Conservation (phyloP, 257 asterid species). For the Scutellaria baicalensis region DNA sequence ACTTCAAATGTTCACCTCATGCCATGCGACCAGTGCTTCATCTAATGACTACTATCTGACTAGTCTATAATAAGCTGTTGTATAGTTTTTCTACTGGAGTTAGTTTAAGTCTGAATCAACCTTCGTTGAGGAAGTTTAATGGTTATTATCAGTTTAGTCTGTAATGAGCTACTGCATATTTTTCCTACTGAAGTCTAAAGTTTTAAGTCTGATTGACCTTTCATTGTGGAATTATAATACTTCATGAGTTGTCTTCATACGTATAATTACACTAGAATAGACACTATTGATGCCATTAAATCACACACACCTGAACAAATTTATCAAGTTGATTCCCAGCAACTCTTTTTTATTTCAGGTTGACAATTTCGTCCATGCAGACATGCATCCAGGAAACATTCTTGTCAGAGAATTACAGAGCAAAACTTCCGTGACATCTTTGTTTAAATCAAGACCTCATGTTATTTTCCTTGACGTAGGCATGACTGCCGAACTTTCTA, state of each 20-base stretch:
- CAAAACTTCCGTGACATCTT: constrained; percentile 32
- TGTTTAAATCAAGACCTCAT: constrained; percentile 72
- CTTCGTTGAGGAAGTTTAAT: neutral
- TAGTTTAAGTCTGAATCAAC: neutral
- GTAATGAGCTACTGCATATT: neutral
- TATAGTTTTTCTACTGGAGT: neutral
- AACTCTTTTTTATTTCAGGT: constrained; percentile 42
- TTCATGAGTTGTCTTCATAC: neutral
- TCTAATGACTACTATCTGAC: neutral
- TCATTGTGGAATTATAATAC: neutral
- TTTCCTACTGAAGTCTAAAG: constrained; percentile 1
- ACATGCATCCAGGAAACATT: constrained; percentile 99
- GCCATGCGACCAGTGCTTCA: neutral
- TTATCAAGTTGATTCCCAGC: neutral
- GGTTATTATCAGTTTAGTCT: neutral
- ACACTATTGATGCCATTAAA: neutral
- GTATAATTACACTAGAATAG: neutral
- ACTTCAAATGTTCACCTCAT: neutral
- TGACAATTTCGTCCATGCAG: constrained; percentile 87
- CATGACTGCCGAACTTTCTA: constrained; percentile 95
- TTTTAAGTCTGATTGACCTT: neutral
- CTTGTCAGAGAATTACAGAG: constrained; percentile 54
- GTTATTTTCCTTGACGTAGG: constrained; percentile 90
- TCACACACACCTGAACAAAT: neutral
- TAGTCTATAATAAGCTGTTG: neutral